Base-by-base conservation (phyloP, 2,329 filamentous ascomycete species). In the Xylaria sp. region DNA sequence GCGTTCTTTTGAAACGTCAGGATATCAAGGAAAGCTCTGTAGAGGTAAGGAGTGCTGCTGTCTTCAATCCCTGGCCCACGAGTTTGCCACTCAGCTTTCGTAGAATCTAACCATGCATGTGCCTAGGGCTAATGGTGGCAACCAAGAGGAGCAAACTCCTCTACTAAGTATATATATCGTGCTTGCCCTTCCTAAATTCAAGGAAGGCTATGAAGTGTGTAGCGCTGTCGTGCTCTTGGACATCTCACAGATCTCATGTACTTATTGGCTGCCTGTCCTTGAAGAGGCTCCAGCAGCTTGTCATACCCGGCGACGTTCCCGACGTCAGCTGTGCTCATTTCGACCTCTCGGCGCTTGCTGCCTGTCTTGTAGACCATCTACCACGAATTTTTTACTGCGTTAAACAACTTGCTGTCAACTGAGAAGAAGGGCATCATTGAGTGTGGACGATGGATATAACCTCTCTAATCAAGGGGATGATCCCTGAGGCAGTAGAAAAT, bases 401-500 rank as follows among this genome's bases (percentile, higher is more conserved):
- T 38, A 23, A 28, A 31, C 25, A 31, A 1, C 21, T 6, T 7
- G 4, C 11, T 35, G n/a, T 12, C 12, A 23, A n/a, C 7, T 15
- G 35, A 23, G 31, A 25, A 31, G 19, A 35, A 25, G 21, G 33
- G 37, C 19, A 19, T 38, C 9, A 23, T 25, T 35, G 4, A 17
- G 40, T 38, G 28, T 37, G 11, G 21, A 12, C 7, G 7, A 71
- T 71, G 70, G 63, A 71, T 33, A 66, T 70, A 19, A 56, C 63
- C 28, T 58, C 61, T 8, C 23, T 71, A 2, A 43, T 72, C n/a
- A 63, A 47, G 28, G 67, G 64, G 25, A 49, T 65, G 28, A 42
- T 71, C 51, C 67, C 68, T 37, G 61, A 60, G 23, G 51, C 42
- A 23, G 61, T 55, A 23, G 60, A 55, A 12, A 74, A 73, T 43